A percentile compares a stretch with the other conserved stretches of the same genome.
Evolutionary conservation across 345 rosid genomes (phyloP).

Genomic region (Lagerstroemia speciosa): DNA sequence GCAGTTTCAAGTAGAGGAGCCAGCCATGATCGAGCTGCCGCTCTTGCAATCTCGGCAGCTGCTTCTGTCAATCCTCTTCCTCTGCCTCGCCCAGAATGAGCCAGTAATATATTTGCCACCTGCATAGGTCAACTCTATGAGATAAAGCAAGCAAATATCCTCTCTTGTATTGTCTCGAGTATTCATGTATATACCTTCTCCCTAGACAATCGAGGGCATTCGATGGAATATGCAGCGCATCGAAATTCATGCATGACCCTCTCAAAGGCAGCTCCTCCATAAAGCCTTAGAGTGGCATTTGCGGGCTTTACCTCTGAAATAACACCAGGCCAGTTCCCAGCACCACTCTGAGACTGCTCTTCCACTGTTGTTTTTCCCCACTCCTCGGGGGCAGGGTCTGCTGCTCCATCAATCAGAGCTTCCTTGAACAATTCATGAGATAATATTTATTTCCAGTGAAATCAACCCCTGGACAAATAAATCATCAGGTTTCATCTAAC

Average conservation of each 20-base stretch:
- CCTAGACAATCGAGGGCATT: slow-evolving; percentile 86
- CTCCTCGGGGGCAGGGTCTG: slow-evolving; percentile 94
- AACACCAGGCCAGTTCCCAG: slow-evolving; percentile 96
- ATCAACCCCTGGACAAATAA: background rate
- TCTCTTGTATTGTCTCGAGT: background rate
- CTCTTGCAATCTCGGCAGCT: slow-evolving; percentile 88
- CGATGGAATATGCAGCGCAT: slow-evolving; percentile 92
- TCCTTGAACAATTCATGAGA: slow-evolving; percentile 38
- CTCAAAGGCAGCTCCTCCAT: slow-evolving; percentile 99
- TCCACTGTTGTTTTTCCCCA: slow-evolving; percentile 92
- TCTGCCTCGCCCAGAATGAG: slow-evolving; percentile 90
- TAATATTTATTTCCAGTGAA: background rate
- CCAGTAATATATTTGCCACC: slow-evolving; percentile 93
- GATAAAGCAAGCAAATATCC: background rate
- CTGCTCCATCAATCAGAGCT: slow-evolving; percentile 91
- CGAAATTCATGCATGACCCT: slow-evolving; percentile 90
- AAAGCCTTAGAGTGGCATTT: slow-evolving; percentile 79
- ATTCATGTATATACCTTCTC: slow-evolving; percentile 54
- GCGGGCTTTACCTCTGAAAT: slow-evolving; percentile 65
- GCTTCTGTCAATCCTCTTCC: slow-evolving; percentile 88
- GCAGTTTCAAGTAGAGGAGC: slow-evolving; percentile 96
- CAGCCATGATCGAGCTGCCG: slow-evolving; percentile 96
- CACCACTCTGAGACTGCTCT: slow-evolving; percentile 78
- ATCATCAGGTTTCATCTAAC: background rate
- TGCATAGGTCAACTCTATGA: slow-evolving; percentile 14